phyloP scores from a whole-genome alignment of 345 rosid species.

The Trapa bicornis region DNA sequence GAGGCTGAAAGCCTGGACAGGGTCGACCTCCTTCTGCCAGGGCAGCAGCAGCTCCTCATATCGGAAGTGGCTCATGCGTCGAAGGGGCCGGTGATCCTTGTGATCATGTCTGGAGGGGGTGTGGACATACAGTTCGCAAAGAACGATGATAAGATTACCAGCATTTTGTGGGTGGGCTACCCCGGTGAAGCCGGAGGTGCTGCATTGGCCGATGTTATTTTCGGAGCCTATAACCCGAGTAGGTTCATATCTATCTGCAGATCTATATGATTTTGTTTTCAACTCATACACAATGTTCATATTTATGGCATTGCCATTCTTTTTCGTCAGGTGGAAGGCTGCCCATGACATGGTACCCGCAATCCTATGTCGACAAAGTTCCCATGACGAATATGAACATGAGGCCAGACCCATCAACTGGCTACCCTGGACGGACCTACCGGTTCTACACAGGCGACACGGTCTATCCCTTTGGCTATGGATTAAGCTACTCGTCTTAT shows the following conservation, averaged over 20 bases:
- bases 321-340: constrained; percentile 53
- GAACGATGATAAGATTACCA: constrained; percentile 38
- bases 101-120: constrained; percentile 96
- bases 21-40: constrained; percentile 53
- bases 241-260: constrained; percentile 11
- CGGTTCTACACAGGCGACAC: constrained; percentile 85
- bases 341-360: constrained; percentile 98
- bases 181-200: constrained; percentile 93
- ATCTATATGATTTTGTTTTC: neutral
- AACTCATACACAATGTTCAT: neutral
- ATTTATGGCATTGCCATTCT: neutral
- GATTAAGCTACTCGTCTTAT: constrained; percentile 52
- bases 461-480: constrained; percentile 72
- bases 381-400: constrained; percentile 96
- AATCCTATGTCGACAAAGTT: constrained; percentile 51
- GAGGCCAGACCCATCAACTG: constrained; percentile 61
- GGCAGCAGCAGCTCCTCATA: constrained; percentile 53
- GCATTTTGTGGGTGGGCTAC: constrained; percentile 88
- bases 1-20: constrained; percentile 69
- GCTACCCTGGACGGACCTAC: constrained; percentile 85
- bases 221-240: constrained; percentile 77
- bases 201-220: constrained; percentile 78
- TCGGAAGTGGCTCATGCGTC: constrained; percentile 55
- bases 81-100: constrained; percentile 74
- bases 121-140: constrained; percentile 69